phyloP scores from a whole-genome alignment of 805 yeast species.

The Gaillardinia entomophila region DNA sequence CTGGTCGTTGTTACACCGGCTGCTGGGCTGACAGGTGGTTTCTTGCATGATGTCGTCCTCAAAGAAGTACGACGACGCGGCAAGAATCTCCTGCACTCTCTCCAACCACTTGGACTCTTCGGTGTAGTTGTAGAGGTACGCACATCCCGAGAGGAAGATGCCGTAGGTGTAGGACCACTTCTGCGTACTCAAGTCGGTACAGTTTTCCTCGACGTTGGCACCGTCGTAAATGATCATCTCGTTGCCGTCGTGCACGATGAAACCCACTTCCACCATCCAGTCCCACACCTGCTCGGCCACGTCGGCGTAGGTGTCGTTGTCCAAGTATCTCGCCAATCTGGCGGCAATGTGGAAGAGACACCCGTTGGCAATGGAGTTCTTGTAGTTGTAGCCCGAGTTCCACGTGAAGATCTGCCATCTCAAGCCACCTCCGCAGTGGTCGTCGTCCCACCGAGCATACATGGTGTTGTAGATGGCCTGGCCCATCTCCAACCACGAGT shows the following conservation, averaged over 20 bases:
- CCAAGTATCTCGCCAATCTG: conserved; percentile 37
- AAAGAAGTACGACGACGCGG: conserved; percentile 41
- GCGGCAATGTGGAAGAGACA: conserved; percentile 41
- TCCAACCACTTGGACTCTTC: conserved; percentile 38
- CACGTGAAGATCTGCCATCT: conserved; percentile 46
- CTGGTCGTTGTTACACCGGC: conserved; percentile 67
- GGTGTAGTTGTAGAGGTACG: conserved; percentile 63
- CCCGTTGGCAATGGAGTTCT: conserved; percentile 41
- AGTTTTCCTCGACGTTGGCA: conserved; percentile 44
- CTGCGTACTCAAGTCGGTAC: conserved; percentile 41
- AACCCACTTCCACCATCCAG: conserved; percentile 34
- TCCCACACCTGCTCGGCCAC: conserved; percentile 40
- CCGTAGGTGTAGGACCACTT: conserved; percentile 75
- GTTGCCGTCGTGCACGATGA: conserved; percentile 12
- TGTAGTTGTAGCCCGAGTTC: conserved; percentile 42
- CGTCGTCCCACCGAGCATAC: conserved; percentile 39
- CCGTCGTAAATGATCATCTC: conserved; percentile 49
- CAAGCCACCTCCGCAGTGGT: conserved; percentile 36
- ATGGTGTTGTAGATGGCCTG: conserved; percentile 42
- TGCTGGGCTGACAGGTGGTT: conserved; percentile 48
- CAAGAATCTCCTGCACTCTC: conserved; percentile 30
- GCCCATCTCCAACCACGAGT: conserved; percentile 32
- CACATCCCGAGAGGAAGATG: conserved; percentile 58
- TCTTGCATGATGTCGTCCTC: conserved; percentile 50
- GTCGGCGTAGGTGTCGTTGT: conserved; percentile 32